A percentile compares a stretch with the other conserved stretches of the same genome.
Conservation (phyloP, 2,329 filamentous ascomycete genomes). For the Scolecobasidium constrictum region DNA sequence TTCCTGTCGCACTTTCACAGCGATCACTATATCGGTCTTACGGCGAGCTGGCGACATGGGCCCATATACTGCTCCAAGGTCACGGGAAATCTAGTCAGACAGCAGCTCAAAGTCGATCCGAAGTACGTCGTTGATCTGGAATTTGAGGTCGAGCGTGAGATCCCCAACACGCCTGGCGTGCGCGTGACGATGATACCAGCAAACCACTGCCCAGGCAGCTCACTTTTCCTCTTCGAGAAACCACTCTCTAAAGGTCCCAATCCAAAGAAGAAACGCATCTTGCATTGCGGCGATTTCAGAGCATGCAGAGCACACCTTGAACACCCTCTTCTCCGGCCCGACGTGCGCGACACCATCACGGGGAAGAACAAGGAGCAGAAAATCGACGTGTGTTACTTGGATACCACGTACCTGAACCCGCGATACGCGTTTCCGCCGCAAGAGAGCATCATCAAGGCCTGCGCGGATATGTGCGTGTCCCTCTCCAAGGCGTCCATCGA, state of each 20-base stretch:
- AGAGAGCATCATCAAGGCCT: slow-evolving; percentile 75
- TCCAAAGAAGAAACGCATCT: slow-evolving; percentile 59
- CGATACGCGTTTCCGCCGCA: slow-evolving; percentile 92
- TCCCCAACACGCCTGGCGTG: slow-evolving; percentile 73
- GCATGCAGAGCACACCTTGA: slow-evolving; percentile 75
- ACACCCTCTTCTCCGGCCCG: slow-evolving; percentile 71
- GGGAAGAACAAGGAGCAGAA: slow-evolving; percentile 69
- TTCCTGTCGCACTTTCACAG: slow-evolving; percentile 98
- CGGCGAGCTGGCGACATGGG: slow-evolving; percentile 79
- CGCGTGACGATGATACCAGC: slow-evolving; percentile 90
- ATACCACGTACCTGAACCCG: slow-evolving; percentile 93
- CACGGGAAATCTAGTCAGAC: slow-evolving; percentile 78
- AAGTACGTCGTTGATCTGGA: slow-evolving; percentile 79
- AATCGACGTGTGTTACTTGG: slow-evolving; percentile 91
- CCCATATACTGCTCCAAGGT: slow-evolving; percentile 95
- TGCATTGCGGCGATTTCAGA: slow-evolving; percentile 94
- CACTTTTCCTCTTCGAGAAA: slow-evolving; percentile 88
- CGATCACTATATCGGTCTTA: slow-evolving; percentile 90
- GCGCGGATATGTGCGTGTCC: slow-evolving; percentile 75
- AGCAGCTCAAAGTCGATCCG: slow-evolving; percentile 74
- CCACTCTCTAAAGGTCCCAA: slow-evolving; percentile 48
- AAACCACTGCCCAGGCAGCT: slow-evolving; percentile 94
- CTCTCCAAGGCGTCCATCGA: slow-evolving; percentile 56
- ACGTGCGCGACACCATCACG: slow-evolving; percentile 57
- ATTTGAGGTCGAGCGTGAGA: slow-evolving; percentile 68